Conservation (phyloP, 176 grass and related monocot genomes). For the Alloteropsis semialata region DNA sequence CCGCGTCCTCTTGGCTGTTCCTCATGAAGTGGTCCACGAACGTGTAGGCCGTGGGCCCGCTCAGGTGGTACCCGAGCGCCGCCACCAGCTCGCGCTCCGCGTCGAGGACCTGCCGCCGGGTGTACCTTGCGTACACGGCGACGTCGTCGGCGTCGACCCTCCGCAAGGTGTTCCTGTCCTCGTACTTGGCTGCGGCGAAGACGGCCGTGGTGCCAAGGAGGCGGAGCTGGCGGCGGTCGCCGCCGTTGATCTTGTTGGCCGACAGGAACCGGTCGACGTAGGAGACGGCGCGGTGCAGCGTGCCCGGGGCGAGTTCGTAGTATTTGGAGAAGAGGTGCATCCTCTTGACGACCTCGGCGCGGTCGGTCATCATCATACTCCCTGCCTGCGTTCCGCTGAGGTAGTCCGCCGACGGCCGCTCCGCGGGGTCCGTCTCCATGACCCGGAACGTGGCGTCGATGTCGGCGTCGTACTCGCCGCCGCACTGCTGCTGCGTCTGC, state of each 20-base stretch:
- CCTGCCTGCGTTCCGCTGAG: neutral
- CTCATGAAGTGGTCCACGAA: conserved; percentile 16
- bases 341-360: neutral
- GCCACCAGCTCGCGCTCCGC: neutral
- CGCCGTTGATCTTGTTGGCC: too few species aligned
- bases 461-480: neutral
- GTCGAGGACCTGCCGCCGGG: neutral
- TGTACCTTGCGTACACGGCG: neutral
- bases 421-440: neutral
- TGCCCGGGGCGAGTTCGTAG: neutral
- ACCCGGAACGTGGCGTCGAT: neutral
- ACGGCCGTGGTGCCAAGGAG: neutral
- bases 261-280: neutral
- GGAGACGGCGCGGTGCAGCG: neutral
- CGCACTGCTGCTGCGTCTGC: too few species aligned
- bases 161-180: neutral
- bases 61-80: neutral
- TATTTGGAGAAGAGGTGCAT: neutral
- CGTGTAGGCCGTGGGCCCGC: conserved; percentile 29
- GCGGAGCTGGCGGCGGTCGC: neutral
- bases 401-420: neutral
- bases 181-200: conserved; percentile 1
- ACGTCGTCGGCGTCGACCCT: neutral
- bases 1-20: neutral
- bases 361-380: neutral